A percentile compares a stretch with the other conserved stretches of the same genome.
Evolutionary conservation across 192 early-diverging fungal genomes (phyloP).

Genomic region (Linnemannia schmuckeri): DNA sequence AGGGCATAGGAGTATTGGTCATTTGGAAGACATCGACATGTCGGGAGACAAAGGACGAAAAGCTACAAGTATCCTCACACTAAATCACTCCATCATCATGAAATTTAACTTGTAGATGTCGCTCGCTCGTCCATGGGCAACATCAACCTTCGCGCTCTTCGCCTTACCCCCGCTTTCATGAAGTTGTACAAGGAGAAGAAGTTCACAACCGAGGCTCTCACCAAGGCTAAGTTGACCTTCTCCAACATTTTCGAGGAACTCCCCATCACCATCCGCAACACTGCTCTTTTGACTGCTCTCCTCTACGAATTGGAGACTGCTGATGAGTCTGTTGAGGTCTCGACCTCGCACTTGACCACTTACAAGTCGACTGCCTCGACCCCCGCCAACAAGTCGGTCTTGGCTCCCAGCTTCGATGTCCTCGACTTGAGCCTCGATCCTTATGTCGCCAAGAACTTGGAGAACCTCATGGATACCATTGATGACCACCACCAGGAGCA

Average conservation of each 20-base stretch:
- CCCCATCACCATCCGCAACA: constrained; percentile 90
- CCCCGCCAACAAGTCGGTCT: constrained; percentile 56
- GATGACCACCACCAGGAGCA: constrained; percentile 94
- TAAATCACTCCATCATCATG: too few relatives aligned
- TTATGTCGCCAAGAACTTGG: constrained; percentile 90
- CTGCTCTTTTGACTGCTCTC: constrained; percentile 82
- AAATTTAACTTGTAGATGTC: constrained; percentile 66
- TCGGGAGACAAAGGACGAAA: background rate
- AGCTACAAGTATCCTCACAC: background rate
- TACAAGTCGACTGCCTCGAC: constrained; percentile 56
- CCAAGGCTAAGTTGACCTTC: constrained; percentile 82
- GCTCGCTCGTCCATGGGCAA: constrained; percentile 88
- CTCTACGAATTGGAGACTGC: constrained; percentile 73
- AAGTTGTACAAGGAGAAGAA: constrained; percentile 83
- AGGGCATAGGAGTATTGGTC: background rate
- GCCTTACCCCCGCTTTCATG: constrained; percentile 89
- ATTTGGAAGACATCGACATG: background rate
- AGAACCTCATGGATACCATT: constrained; percentile 83
- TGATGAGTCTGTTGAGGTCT: constrained; percentile 63
- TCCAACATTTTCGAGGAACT: constrained; percentile 92
- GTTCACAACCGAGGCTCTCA: constrained; percentile 88
- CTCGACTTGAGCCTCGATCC: constrained; percentile 88
- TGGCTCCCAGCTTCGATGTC: constrained; percentile 73
- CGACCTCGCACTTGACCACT: constrained; percentile 74
- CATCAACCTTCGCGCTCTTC: constrained; percentile 87